Evolutionary conservation across 169 alveolate genomes (phyloP).

Genomic region (Cryptosporidium sp.): DNA sequence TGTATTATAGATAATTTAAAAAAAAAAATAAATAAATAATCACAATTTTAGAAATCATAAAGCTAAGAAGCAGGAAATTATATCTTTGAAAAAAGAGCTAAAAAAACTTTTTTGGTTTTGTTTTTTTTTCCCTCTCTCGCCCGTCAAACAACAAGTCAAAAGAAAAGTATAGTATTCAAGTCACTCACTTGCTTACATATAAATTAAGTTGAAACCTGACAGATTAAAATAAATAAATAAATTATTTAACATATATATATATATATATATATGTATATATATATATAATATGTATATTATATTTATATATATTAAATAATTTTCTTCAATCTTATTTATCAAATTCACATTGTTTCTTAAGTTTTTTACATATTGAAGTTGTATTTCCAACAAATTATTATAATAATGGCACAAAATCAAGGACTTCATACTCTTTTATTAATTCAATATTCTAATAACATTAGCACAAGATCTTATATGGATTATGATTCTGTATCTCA

Average conservation of each 20-base stretch:
- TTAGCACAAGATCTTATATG: slow-evolving; percentile 73
- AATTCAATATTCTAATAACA: slow-evolving; percentile 53
- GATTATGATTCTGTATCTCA: slow-evolving; percentile 70
- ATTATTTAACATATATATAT: too few species aligned
- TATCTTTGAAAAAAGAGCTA: not conserved
- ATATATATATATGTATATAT: too few species aligned
- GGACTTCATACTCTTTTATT: slow-evolving; percentile 68
- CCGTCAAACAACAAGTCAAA: not conserved
- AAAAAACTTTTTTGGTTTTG: too few species aligned
- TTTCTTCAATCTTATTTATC: too few species aligned
- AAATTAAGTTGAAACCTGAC: not conserved
- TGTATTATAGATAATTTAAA: not conserved
- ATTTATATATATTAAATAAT: too few species aligned
- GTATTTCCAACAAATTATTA: not conserved
- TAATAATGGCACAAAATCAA: slow-evolving; percentile 42
- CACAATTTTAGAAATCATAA: not conserved
- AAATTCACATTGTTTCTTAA: not conserved
- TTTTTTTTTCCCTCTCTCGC: too few species aligned
- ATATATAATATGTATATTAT: too few species aligned
- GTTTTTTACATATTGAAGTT: not conserved
- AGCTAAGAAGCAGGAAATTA: not conserved
- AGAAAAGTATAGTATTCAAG: not conserved
- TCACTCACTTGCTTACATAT: not conserved
- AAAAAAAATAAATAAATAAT: not conserved
- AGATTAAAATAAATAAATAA: too few species aligned